These are phyloP conservation scores for Colletotrichum noveboracense DNA, from an alignment of 2,329 filamentous ascomycete species.

Conservation along the genomic window DNA sequence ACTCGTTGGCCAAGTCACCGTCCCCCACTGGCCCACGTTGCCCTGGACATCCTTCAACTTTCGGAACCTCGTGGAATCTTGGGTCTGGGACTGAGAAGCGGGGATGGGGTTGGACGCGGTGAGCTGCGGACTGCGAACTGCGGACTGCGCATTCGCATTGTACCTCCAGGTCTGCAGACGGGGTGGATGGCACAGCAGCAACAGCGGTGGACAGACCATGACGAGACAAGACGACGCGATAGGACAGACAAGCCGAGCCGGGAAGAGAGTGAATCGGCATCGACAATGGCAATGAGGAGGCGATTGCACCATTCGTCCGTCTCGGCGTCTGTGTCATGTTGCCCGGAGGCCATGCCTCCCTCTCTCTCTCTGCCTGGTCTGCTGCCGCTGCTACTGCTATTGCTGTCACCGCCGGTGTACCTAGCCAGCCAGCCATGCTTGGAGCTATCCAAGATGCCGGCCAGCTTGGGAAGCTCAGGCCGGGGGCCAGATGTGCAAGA, in stretches of 20 bases:
- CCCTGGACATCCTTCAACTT: constrained; percentile 1
- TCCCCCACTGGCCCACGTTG: constrained; percentile 21
- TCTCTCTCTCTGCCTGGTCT: neutral
- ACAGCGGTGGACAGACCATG: neutral
- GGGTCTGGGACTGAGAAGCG: constrained; percentile 2
- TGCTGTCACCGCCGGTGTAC: neutral
- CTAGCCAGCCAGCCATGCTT: neutral
- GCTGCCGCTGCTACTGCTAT: neutral
- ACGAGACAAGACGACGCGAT: neutral
- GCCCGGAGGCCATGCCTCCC: neutral
- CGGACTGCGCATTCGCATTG: neutral
- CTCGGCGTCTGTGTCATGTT: neutral
- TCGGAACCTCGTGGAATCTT: constrained; percentile 21
- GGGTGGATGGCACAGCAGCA: constrained; percentile 14
- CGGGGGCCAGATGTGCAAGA: neutral
- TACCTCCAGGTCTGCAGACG: neutral
- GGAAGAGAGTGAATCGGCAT: neutral
- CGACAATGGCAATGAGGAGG: neutral
- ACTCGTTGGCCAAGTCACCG: neutral
- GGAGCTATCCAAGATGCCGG: constrained; percentile 10
- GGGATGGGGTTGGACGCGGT: neutral
- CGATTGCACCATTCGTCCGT: neutral
- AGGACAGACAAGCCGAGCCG: neutral
- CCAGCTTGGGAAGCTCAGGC: neutral
- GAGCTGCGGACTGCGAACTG: neutral